Evolutionary conservation across 768 basidiomycete species (phyloP).

Genomic region (Mycena amicta): DNA sequence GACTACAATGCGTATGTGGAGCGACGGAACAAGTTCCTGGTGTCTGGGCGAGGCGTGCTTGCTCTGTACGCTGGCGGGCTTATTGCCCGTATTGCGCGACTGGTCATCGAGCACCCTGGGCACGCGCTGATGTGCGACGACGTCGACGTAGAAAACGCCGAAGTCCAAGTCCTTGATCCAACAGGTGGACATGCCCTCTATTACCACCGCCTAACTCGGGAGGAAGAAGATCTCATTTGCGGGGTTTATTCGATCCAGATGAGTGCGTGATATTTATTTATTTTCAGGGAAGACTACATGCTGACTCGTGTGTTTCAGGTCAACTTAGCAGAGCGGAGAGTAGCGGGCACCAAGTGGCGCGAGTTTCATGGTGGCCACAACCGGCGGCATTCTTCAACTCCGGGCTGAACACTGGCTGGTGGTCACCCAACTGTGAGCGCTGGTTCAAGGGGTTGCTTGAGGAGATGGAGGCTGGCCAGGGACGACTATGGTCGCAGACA

Average conservation of each 20-base stretch:
- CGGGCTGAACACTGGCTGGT: background rate
- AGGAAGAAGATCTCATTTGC: background rate
- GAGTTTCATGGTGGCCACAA: background rate
- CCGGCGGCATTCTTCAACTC: background rate
- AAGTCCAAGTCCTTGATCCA: background rate
- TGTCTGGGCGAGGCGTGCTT: background rate
- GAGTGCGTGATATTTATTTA: background rate
- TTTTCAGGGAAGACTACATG: background rate
- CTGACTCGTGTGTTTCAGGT: background rate
- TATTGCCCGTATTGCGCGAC: background rate
- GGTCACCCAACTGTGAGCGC: background rate
- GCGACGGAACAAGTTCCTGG: background rate
- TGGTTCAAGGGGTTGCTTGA: background rate
- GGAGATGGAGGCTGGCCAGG: background rate
- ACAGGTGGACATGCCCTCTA: background rate
- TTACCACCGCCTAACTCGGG: background rate
- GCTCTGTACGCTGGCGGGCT: background rate
- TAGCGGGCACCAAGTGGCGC: background rate
- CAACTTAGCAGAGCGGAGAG: background rate
- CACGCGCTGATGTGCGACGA: background rate
- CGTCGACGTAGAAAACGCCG: background rate
- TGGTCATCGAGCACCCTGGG: background rate
- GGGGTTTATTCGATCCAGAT: background rate
- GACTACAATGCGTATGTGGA: background rate
- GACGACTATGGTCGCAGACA: background rate